Conservation (phyloP, 2,329 filamentous ascomycete species). For the Teratosphaeriaceae sp. region DNA sequence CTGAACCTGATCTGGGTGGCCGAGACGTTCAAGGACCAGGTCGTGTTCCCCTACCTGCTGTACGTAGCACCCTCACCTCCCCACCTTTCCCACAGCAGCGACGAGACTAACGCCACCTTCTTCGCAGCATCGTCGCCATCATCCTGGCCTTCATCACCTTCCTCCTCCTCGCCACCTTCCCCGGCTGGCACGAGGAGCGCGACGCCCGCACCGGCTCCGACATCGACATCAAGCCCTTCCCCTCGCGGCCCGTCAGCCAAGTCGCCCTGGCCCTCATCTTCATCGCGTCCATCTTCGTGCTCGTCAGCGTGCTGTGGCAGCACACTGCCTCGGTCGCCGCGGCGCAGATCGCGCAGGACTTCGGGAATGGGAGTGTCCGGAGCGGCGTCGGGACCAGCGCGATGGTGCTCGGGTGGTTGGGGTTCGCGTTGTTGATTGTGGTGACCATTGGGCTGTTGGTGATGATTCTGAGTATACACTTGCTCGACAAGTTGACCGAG, state of each 20-base stretch:
- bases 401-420: slow-evolving; percentile 98
- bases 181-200: slow-evolving; percentile 91
- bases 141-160: slow-evolving; percentile 96
- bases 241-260: slow-evolving; percentile 85
- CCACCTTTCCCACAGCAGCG: background rate
- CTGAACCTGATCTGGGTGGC: slow-evolving; percentile 97
- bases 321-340: slow-evolving; percentile 96
- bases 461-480: slow-evolving; percentile 90
- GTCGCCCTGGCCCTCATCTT: slow-evolving; percentile 90
- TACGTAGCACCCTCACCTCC: slow-evolving; percentile 44
- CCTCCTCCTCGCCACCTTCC: slow-evolving; percentile 90
- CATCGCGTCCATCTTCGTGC: slow-evolving; percentile 57
- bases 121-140: slow-evolving; percentile 80
- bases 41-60: slow-evolving; percentile 96
- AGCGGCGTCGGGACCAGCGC: slow-evolving; percentile 88
- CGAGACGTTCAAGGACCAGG: slow-evolving; percentile 94
- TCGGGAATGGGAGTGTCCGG: slow-evolving; percentile 81
- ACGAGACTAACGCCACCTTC: background rate
- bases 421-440: slow-evolving; percentile 85
- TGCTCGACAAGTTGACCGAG: slow-evolving; percentile 58
- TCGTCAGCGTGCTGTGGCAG: slow-evolving; percentile 71
- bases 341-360: slow-evolving; percentile 84
- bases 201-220: slow-evolving; percentile 70
- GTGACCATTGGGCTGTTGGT: slow-evolving; percentile 91
- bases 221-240: slow-evolving; percentile 89